phyloP scores from a whole-genome alignment of 2,329 filamentous ascomycete species.

The Colletotrichum sp. region DNA sequence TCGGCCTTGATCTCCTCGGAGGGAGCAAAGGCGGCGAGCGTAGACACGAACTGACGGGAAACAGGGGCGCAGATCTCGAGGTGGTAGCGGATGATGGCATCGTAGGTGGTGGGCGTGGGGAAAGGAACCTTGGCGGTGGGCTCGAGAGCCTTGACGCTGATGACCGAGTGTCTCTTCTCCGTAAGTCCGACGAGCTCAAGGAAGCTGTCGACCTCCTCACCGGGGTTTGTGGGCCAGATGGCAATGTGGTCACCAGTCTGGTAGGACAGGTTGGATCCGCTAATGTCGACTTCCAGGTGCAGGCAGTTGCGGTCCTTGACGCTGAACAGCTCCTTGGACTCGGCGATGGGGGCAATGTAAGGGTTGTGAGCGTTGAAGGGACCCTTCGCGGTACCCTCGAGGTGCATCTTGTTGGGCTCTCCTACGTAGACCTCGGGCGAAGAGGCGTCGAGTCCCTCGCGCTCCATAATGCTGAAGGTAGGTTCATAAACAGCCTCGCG shows the following conservation, averaged over 20 bases:
- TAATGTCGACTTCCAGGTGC: constrained; percentile 93
- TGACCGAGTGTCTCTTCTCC: constrained; percentile 80
- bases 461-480: constrained; percentile 82
- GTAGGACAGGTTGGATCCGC: constrained; percentile 87
- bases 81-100: constrained; percentile 91
- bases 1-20: constrained; percentile 85
- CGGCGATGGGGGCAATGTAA: constrained; percentile 90
- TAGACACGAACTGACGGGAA: constrained; percentile 92
- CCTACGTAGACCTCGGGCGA: constrained; percentile 88
- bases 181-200: constrained; percentile 77
- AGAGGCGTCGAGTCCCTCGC: constrained; percentile 74
- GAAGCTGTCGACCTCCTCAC: constrained; percentile 90
- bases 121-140: constrained; percentile 97
- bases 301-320: constrained; percentile 93
- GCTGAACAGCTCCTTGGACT: constrained; percentile 90
- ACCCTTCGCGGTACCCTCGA: constrained; percentile 82
- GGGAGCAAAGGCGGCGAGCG: constrained; percentile 87
- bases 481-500: constrained; percentile 97
- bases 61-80: constrained; percentile 96
- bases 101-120: constrained; percentile 95
- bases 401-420: constrained; percentile 95
- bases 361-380: constrained; percentile 98
- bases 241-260: constrained; percentile 98
- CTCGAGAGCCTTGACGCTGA: constrained; percentile 90
- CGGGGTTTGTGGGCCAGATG: constrained; percentile 95